A percentile compares a stretch with the other conserved stretches of the same genome.
These are phyloP conservation scores for Penicillium simplicissimum DNA, from an alignment of 495 filamentous ascomycete genomes.

Conservation along the genomic window DNA sequence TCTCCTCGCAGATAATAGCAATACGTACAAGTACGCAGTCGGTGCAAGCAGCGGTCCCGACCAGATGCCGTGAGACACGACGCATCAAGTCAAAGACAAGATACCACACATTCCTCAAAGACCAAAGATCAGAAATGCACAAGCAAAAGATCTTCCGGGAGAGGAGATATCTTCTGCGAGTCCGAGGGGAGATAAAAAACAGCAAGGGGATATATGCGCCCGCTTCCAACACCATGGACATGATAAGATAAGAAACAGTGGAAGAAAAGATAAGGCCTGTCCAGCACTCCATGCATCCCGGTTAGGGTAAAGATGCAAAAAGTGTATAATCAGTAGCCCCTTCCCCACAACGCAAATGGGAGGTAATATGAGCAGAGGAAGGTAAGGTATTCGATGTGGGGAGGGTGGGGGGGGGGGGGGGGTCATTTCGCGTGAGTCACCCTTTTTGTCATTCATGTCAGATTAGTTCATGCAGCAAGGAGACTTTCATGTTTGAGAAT, in stretches of 20 bases:
- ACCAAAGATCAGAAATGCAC: constrained; percentile 12
- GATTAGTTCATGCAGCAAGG: not conserved
- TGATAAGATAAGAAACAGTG: not conserved
- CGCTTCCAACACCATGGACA: constrained; percentile 14
- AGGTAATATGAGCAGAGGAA: constrained; percentile 20
- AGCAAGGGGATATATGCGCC: constrained; percentile 13
- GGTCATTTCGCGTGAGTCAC: constrained; percentile 22
- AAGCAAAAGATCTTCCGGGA: constrained; percentile 2
- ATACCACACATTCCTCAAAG: not conserved
- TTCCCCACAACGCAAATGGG: not conserved
- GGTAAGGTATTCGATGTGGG: constrained; percentile 6
- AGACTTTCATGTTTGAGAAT: not conserved
- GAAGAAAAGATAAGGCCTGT: constrained; percentile 3
- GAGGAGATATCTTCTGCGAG: not conserved
- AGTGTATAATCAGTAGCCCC: constrained; percentile 18
- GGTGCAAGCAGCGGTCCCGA: constrained; percentile 5
- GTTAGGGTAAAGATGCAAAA: constrained; percentile 4
- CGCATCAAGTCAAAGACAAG: constrained; percentile 3
- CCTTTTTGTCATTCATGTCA: not conserved
- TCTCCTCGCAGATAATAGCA: not conserved
- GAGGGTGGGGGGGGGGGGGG: too few species aligned
- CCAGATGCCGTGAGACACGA: not conserved
- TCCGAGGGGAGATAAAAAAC: not conserved
- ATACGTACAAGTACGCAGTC: constrained; percentile 19
- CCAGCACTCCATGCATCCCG: constrained; percentile 20